Evolutionary conservation across 2,329 filamentous ascomycete species (phyloP).

Genomic region (Phialophora macrospora): DNA sequence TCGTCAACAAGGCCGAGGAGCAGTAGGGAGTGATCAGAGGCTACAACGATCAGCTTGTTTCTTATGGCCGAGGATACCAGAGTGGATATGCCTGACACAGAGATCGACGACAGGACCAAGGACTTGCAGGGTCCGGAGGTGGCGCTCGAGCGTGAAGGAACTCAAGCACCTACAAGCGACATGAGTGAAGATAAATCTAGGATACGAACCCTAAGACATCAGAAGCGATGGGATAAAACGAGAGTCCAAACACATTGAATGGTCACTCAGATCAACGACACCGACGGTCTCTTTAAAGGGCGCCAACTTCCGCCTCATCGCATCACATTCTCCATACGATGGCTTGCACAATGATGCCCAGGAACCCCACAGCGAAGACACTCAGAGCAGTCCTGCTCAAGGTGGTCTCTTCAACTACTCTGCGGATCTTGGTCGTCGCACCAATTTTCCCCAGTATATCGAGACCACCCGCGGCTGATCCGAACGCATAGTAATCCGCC

Average conservation of each 20-base stretch:
- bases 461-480: constrained; percentile 39
- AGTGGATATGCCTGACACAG: neutral
- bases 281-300: neutral
- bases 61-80: neutral
- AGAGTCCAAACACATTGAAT: neutral
- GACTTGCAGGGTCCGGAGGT: neutral
- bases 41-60: neutral
- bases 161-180: neutral
- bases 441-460: constrained; percentile 35
- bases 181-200: neutral
- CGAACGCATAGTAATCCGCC: constrained; percentile 42
- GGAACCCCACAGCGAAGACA: constrained; percentile 11
- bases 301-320: neutral
- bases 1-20: neutral
- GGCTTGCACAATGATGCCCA: constrained; percentile 15
- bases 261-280: neutral
- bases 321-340: constrained; percentile 16
- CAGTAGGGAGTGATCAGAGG: neutral
- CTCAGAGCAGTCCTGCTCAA: constrained; percentile 22
- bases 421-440: constrained; percentile 29
- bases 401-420: constrained; percentile 26
- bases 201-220: neutral
- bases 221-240: neutral
- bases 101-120: neutral
- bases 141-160: neutral